phyloP scores from a whole-genome alignment of 257 asterid genomes.

The Ballota nigra region DNA sequence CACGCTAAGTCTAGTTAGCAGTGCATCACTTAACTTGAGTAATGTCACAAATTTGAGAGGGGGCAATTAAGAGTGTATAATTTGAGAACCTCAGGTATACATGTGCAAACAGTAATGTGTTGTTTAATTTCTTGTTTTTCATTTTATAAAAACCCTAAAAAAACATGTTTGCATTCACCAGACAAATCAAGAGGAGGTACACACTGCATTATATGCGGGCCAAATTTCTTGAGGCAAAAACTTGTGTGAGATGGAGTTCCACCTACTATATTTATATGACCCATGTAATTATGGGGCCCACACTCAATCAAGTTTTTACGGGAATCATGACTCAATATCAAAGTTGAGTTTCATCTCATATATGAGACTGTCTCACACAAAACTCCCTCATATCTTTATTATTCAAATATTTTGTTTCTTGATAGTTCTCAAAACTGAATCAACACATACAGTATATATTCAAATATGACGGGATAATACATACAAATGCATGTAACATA shows the following conservation, averaged over 20 bases:
- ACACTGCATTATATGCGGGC: background rate
- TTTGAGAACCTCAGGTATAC: background rate
- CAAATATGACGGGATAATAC: background rate
- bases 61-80: background rate
- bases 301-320: too few species aligned
- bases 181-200: background rate
- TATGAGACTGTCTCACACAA: too few species aligned
- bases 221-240: too few species aligned
- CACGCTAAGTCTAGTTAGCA: background rate
- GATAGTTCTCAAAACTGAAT: background rate
- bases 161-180: background rate
- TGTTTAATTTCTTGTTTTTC: background rate
- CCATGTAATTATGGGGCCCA: too few species aligned
- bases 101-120: background rate
- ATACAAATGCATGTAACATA: background rate
- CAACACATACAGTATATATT: background rate
- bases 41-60: too few species aligned
- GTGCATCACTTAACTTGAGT: background rate
- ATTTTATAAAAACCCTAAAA: background rate
- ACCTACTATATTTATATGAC: too few species aligned
- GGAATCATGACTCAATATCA: too few species aligned
- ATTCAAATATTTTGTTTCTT: background rate
- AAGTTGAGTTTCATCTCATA: too few species aligned
- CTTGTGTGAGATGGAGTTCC: too few species aligned
- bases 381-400: too few species aligned